Conservation (phyloP, 2,329 filamentous ascomycete genomes). For the Penicillium palitans region DNA sequence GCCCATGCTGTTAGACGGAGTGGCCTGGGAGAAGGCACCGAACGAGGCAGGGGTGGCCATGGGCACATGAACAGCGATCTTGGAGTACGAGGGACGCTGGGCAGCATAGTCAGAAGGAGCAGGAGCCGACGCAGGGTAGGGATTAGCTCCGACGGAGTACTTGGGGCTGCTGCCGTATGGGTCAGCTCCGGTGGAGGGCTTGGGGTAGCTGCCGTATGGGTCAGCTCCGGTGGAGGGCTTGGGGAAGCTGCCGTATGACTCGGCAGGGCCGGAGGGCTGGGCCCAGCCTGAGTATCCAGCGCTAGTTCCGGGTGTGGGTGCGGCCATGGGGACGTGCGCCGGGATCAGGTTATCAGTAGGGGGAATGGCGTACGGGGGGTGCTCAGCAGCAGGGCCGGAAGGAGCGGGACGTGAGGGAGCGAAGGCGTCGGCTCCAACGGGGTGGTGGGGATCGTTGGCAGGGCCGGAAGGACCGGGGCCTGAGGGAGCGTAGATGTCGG, state of each 20-base stretch:
- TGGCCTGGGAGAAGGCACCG: slow-evolving; percentile 26
- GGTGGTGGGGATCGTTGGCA: neutral
- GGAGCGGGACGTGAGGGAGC: neutral
- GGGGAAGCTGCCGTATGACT: neutral
- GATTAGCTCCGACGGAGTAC: neutral
- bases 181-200: neutral
- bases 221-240: neutral
- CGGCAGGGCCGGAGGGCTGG: neutral
- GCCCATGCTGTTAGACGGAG: slow-evolving; percentile 26
- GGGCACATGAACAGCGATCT: slow-evolving; percentile 33
- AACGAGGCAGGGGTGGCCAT: slow-evolving; percentile 15
- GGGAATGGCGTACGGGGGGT: neutral
- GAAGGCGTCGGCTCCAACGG: neutral
- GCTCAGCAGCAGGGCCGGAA: neutral
- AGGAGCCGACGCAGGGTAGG: neutral
- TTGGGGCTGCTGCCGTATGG: neutral
- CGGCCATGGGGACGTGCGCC: neutral
- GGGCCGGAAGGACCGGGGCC: too few relatives aligned
- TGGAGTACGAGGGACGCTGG: slow-evolving; percentile 21
- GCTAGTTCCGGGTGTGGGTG: neutral
- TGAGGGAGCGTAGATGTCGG: neutral
- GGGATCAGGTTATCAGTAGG: neutral
- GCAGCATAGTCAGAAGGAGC: slow-evolving; percentile 14
- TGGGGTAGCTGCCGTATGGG: neutral
- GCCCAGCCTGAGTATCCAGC: neutral